Conservation (phyloP, 1,284 basidiomycete genomes). For the Flammula alnicola region DNA sequence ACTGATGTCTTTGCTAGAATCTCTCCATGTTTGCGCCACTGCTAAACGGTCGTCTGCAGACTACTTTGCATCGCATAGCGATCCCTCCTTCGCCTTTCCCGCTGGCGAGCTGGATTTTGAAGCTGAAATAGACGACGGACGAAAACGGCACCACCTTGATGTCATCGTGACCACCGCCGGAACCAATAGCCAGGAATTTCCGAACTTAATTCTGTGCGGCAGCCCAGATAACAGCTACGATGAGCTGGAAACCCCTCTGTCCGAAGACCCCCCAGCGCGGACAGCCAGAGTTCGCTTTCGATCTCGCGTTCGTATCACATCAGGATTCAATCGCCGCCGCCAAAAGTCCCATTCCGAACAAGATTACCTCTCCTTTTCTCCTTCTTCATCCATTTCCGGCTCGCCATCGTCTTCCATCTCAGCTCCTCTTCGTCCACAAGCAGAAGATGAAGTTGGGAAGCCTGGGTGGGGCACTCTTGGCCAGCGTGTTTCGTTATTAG, state of each 20-base stretch:
- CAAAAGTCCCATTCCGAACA: constrained; percentile 25
- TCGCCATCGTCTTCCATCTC: constrained; percentile 77
- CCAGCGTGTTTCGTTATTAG: constrained; percentile 51
- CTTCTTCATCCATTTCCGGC: constrained; percentile 53
- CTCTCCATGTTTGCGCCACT: neutral
- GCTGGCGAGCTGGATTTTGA: neutral
- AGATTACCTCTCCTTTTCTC: constrained; percentile 26
- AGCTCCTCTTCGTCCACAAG: constrained; percentile 63
- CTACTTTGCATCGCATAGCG: too few species aligned
- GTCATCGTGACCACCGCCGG: constrained; percentile 11
- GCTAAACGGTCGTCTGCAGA: neutral
- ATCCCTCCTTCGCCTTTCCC: neutral
- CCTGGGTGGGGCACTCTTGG: constrained; percentile 63
- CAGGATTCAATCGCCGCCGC: constrained; percentile 42
- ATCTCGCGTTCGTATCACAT: constrained; percentile 47
- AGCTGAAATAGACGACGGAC: constrained; percentile 1
- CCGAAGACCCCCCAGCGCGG: constrained; percentile 13
- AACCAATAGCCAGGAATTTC: constrained; percentile 5
- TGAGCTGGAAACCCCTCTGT: constrained; percentile 16
- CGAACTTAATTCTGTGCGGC: constrained; percentile 11
- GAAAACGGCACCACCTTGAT: constrained; percentile 9
- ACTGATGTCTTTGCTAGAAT: neutral
- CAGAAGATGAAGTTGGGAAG: constrained; percentile 48
- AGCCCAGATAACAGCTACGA: constrained; percentile 10
- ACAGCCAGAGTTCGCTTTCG: constrained; percentile 42